Percentiles rank a stretch among this genome's conserved stretches.
Conservation (phyloP, 2,329 filamentous ascomycete species). For the Geosmithia flava region DNA sequence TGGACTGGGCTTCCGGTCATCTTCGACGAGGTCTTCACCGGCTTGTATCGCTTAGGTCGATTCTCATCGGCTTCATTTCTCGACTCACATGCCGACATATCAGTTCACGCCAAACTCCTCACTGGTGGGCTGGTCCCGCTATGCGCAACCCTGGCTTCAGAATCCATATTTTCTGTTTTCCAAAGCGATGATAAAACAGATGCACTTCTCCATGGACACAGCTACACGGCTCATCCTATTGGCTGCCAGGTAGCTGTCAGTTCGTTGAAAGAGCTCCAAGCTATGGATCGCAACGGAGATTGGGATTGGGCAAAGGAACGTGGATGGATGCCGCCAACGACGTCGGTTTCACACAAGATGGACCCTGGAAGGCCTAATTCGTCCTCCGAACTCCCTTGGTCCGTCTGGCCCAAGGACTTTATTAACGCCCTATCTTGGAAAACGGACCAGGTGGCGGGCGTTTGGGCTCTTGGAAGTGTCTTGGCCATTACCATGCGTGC, state of each 20-base stretch:
- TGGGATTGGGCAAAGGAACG: conserved; percentile 44
- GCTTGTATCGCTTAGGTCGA: conserved; percentile 68
- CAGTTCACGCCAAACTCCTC: conserved; percentile 71
- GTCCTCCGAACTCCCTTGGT: conserved; percentile 38
- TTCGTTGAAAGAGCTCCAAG: conserved; percentile 45
- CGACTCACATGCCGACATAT: conserved; percentile 56
- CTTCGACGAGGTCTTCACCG: conserved; percentile 82
- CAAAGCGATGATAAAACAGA: conserved; percentile 62
- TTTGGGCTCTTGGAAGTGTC: conserved; percentile 65
- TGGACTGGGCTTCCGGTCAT: conserved; percentile 71
- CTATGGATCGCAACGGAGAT: conserved; percentile 39
- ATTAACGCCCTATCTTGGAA: conserved; percentile 44
- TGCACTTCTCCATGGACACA: conserved; percentile 72
- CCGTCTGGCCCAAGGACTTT: conserved; percentile 54
- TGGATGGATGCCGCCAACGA: conserved; percentile 20
- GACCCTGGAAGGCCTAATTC: neutral
- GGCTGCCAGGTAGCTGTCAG: conserved; percentile 70
- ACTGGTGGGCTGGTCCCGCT: conserved; percentile 72
- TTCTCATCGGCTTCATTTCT: conserved; percentile 61
- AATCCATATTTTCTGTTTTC: conserved; percentile 63
- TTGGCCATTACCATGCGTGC: conserved; percentile 48
- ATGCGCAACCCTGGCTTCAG: conserved; percentile 62
- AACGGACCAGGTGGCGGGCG: conserved; percentile 42
- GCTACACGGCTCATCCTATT: conserved; percentile 74
- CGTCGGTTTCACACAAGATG: neutral